Base-by-base conservation (phyloP, 208 protist species). In the Entamoeba histolytica region DNA sequence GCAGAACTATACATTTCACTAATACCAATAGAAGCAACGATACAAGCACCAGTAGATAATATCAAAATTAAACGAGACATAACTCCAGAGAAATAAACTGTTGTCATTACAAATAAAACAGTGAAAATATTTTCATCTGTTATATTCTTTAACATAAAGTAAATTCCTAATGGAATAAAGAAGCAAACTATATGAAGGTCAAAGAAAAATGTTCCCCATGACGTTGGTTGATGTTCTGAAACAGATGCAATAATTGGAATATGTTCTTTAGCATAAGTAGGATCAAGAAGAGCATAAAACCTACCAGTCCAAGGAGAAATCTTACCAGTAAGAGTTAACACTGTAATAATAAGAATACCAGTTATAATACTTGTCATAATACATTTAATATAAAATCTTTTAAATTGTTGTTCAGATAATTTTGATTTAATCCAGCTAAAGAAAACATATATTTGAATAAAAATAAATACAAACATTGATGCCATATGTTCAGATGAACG, bases 161-260 rank as follows among this genome's bases (percentile, higher is more conserved):
- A 98, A 19, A 98, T 78, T 91, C 97, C 97, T 50, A 96, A 95
- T 51, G 97, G 97, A 93, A 97, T 96, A 17, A 98, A 91, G 91
- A 97, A 94, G 3, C 95, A 94, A 12, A 98, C 93, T 52, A 97
- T 95, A 91, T 98, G 96, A 8, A 98, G 92, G 93, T 98, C 97
- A 91, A 98, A 97, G 94, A 98, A 98, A 94, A 98, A 98, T 3
- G 95, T 97, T 1, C 95, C 92, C 97, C 97, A 98, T 5, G 96
- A 95, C 14, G 97, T 98, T 35, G 98, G 97, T 95, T 98, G 97
- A 95, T 98, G 97, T 94, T 98, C 98, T 44, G 96, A 97, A 14
- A 98, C 97, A 5, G 97, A 98, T 10, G 97, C 97, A 93, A 98
- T 97, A 92, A 98, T 98, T 91, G 98, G 97, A 92, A 98, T 98